These are phyloP conservation scores for Byssothecium circinans DNA, from an alignment of 2,329 filamentous ascomycete species.

Conservation along the genomic window DNA sequence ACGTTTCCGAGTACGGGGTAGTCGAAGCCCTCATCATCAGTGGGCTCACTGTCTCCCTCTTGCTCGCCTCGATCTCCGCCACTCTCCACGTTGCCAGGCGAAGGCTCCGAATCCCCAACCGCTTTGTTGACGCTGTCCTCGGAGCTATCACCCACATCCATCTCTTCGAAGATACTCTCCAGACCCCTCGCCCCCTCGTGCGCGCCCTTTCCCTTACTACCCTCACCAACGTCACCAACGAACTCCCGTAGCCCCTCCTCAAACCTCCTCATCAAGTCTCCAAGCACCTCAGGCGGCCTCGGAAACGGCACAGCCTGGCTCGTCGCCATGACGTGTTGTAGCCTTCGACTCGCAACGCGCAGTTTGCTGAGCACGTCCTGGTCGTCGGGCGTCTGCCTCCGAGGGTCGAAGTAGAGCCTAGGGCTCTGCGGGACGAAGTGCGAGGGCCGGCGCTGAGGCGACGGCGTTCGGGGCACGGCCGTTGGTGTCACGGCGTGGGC, in stretches of 20 bases:
- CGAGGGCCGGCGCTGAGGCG: no score
- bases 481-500: no score
- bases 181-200: not conserved
- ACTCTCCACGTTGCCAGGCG: no score
- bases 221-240: not conserved
- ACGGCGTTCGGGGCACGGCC: no score
- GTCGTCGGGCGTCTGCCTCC: not conserved
- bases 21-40: no score
- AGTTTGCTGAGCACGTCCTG: not conserved
- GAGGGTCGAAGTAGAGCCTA: not conserved
- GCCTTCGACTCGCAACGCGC: not conserved
- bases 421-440: no score
- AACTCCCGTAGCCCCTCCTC: conserved; percentile 11
- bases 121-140: not conserved
- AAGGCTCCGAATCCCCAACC: not conserved
- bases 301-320: conserved; percentile 13
- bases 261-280: conserved; percentile 9
- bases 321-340: conserved; percentile 18
- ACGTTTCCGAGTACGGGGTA: no score
- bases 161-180: not conserved
- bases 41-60: no score
- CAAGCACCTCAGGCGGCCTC: conserved; percentile 12
- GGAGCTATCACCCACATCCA: not conserved
- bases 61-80: no score
- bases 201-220: not conserved